phyloP scores from a whole-genome alignment of 2,329 filamentous ascomycete species.

The Trichoderma asperellum region DNA sequence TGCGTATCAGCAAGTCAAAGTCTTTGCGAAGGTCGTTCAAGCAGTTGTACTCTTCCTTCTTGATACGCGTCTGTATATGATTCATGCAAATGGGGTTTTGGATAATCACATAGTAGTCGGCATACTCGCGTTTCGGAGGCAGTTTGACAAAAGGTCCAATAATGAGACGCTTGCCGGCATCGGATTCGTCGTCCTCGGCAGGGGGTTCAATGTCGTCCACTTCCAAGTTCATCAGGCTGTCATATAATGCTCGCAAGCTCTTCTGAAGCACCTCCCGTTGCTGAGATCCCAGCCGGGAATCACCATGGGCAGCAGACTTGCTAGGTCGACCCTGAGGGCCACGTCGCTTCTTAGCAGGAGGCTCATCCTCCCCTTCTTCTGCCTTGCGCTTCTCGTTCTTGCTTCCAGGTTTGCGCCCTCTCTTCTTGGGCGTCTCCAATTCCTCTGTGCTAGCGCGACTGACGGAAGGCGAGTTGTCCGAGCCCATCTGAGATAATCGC shows the following conservation, averaged over 20 bases:
- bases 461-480: conserved; percentile 74
- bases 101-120: conserved; percentile 95
- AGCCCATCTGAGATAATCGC: conserved; percentile 43
- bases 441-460: conserved; percentile 86
- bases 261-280: conserved; percentile 79
- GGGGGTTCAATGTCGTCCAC: conserved; percentile 69
- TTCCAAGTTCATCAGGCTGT: conserved; percentile 81
- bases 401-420: conserved; percentile 76
- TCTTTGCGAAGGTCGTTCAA: conserved; percentile 81
- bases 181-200: conserved; percentile 61
- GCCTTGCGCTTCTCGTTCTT: conserved; percentile 88
- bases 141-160: conserved; percentile 94
- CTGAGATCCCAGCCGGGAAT: conserved; percentile 62
- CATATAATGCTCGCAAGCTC: conserved; percentile 76
- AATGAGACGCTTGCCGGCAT: conserved; percentile 71
- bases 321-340: conserved; percentile 73
- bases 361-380: conserved; percentile 74
- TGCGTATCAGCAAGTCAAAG: conserved; percentile 81
- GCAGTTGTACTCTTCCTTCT: conserved; percentile 88
- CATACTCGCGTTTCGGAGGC: conserved; percentile 85
- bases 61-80: conserved; percentile 91
- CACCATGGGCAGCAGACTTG: conserved; percentile 47
- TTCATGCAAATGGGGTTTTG: conserved; percentile 94
- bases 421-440: conserved; percentile 75
- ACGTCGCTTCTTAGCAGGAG: conserved; percentile 76